Percentiles rank a stretch among this genome's conserved stretches.
phyloP scores from a whole-genome alignment of 371 early-diverging fungal genomes.

The Apophysomyces elegans region DNA sequence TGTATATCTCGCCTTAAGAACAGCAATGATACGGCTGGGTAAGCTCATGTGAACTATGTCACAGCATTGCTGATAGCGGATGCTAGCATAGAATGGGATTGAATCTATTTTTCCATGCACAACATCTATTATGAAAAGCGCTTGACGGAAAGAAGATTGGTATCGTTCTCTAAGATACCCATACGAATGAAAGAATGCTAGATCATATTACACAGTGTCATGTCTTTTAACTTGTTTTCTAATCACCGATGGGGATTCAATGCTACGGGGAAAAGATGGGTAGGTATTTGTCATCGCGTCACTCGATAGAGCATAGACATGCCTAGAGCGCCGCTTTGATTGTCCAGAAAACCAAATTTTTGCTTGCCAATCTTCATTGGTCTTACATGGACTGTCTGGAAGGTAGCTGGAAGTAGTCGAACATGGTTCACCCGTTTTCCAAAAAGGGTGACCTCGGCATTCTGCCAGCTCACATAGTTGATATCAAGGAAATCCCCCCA shows the following conservation, averaged over 20 bases:
- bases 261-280: no score
- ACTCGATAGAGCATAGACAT: constrained; percentile 26
- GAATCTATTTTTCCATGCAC: no score
- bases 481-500: constrained; percentile 49
- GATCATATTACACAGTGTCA: no score
- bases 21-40: no score
- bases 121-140: no score
- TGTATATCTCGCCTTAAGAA: no score
- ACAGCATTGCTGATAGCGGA: no score
- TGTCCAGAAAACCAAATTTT: constrained; percentile 24
- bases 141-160: no score
- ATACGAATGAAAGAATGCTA: no score
- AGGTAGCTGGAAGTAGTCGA: constrained; percentile 44
- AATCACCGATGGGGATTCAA: not conserved
- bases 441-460: constrained; percentile 17
- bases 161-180: no score
- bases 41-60: no score
- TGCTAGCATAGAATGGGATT: no score
- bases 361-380: constrained; percentile 15
- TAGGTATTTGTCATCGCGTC: not conserved
- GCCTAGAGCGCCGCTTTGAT: constrained; percentile 19
- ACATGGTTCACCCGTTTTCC: constrained; percentile 22
- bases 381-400: constrained; percentile 32
- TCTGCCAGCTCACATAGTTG: constrained; percentile 38
- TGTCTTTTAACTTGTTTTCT: not conserved